A percentile compares a stretch with the other conserved stretches of the same genome.
Evolutionary conservation across 208 protist species (phyloP).

Genomic region (Leishmania turanica): DNA sequence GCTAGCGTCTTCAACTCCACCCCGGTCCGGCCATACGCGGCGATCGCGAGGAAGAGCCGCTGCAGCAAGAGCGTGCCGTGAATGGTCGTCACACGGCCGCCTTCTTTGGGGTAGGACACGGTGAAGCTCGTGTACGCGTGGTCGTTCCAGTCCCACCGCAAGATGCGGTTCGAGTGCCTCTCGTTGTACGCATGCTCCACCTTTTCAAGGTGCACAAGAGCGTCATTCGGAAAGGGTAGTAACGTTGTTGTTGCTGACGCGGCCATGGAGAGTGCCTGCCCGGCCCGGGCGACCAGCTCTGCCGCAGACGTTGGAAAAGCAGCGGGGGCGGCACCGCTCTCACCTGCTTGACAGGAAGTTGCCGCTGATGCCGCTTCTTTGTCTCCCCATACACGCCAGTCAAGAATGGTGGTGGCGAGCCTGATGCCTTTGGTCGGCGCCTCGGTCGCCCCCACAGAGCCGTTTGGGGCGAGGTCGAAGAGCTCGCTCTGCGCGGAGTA

Average conservation of each 20-base stretch:
- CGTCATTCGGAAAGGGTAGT: slow-evolving; percentile 40
- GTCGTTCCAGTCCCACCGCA: slow-evolving; percentile 38
- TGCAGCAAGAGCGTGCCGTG: slow-evolving; percentile 41
- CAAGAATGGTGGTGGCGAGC: slow-evolving; percentile 29
- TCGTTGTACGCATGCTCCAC: slow-evolving; percentile 23
- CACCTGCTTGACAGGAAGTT: background rate
- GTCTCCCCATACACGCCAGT: slow-evolving; percentile 38
- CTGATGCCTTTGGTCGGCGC: slow-evolving; percentile 10
- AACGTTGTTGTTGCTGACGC: slow-evolving; percentile 14
- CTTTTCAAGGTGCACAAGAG: slow-evolving; percentile 14
- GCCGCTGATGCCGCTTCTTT: background rate
- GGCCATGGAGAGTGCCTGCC: background rate
- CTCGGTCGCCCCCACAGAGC: background rate
- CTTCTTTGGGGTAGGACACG: slow-evolving; percentile 35
- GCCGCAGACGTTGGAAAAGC: slow-evolving; percentile 5
- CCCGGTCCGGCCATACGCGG: slow-evolving; percentile 27
- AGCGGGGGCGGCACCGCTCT: background rate
- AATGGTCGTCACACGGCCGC: slow-evolving; percentile 27
- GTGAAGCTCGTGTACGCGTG: slow-evolving; percentile 33
- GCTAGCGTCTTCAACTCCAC: slow-evolving; percentile 33
- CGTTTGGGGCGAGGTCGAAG: background rate
- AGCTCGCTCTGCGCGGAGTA: slow-evolving; percentile 16
- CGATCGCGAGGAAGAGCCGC: slow-evolving; percentile 44
- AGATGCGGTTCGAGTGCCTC: slow-evolving; percentile 11
- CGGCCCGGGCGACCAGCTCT: slow-evolving; percentile 7